Base-by-base conservation (phyloP, 305 asterid genomes). In the Solanum hybrid region DNA sequence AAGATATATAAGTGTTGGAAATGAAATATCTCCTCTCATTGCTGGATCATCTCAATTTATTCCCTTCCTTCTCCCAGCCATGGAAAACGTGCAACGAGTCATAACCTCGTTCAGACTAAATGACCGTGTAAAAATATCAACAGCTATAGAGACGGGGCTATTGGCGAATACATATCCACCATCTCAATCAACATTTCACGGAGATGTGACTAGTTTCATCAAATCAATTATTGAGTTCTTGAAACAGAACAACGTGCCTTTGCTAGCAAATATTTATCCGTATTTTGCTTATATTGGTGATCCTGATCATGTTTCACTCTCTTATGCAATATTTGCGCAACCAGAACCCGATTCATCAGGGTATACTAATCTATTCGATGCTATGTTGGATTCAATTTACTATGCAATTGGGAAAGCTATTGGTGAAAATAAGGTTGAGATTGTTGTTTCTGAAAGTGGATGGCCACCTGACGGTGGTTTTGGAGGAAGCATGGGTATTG, bases 371-470 rank as follows among this genome's bases (percentile, higher is more conserved):
- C 92, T 95, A 0, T 95, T 94, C 24, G 94, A 92, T 71, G 95
- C 95, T 2, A 90, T 93, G 91, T 64, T 94, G 8, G 97, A 95
- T 31, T 88, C 92, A 2, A 15, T 87, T 19, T 92, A 93, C 69
- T 89, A 90, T 14, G 96, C 94, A 1, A 35, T 79, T 2, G 95
- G 90, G 51, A 93, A 89, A 29, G 90, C 75, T 0, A 94, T 93
- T n/a, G 93, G 90, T n/a, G 93, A 89, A 8, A 8, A 72, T 0
- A 19, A 29, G 1, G 38, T 93, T 0, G 79, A 27, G 2, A 78
- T 93, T 10, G 93, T 93, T 7, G 93, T 94, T n/a, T 89, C 96
- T 0, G 94, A 93, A 90, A 91, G 92, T 2, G 96, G 96, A 4
- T 93, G 95, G 95, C 94, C 95, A 3, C 91, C 95, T 1, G 91